A percentile compares a stretch with the other conserved stretches of the same genome.
phyloP scores from a whole-genome alignment of 1,284 basidiomycete species.

The Cryptococcus sp. region DNA sequence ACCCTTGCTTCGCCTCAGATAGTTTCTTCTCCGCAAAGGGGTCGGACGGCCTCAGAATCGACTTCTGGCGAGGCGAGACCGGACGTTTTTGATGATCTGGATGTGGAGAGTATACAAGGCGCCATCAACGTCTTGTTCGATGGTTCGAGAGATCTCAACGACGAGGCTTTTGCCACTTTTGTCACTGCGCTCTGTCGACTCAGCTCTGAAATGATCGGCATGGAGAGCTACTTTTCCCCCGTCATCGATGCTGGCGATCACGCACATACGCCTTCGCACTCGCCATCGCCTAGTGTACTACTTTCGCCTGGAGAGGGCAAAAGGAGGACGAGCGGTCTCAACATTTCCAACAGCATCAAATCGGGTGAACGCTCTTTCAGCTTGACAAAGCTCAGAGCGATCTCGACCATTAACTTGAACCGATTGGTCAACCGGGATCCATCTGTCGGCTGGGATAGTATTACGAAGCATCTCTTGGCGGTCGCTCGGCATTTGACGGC shows the following conservation, averaged over 20 bases:
- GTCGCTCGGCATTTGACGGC: constrained; percentile 60
- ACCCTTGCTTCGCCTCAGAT: constrained; percentile 12
- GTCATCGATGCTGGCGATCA: constrained; percentile 22
- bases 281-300: constrained; percentile 13
- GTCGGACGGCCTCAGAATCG: constrained; percentile 1
- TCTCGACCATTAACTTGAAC: constrained; percentile 74
- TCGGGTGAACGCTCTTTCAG: constrained; percentile 60
- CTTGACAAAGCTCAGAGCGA: constrained; percentile 72
- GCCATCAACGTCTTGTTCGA: constrained; percentile 78
- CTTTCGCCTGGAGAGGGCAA: constrained; percentile 38
- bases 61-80: constrained; percentile 10
- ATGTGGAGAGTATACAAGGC: constrained; percentile 63
- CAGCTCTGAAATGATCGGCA: constrained; percentile 81
- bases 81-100: constrained; percentile 55
- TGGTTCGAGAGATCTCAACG: constrained; percentile 72
- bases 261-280: constrained; percentile 49
- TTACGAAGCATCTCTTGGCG: constrained; percentile 69
- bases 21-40: constrained; percentile 1
- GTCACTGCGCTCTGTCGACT: constrained; percentile 74
- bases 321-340: constrained; percentile 75
- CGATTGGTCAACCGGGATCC: constrained; percentile 74
- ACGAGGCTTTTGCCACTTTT: constrained; percentile 74
- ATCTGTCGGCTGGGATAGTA: constrained; percentile 76
- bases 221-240: constrained; percentile 4
- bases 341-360: constrained; percentile 68